A percentile compares a stretch with the other conserved stretches of the same genome.
phyloP scores from a whole-genome alignment of 2,329 filamentous ascomycete species.

The Penicillium vulpinum region DNA sequence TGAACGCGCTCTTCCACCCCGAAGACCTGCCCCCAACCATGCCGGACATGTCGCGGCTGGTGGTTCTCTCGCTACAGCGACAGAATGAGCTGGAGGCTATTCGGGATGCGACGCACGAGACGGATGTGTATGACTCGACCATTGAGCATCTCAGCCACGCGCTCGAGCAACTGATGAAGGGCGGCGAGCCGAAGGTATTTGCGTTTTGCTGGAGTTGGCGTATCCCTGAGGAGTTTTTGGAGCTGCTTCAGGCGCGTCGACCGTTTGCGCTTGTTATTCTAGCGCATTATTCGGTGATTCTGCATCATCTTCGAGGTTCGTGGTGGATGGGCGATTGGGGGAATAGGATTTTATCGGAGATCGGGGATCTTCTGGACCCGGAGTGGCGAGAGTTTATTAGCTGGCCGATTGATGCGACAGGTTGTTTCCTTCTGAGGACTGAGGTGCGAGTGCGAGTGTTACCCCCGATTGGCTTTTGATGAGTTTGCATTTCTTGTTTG shows the following conservation, averaged over 20 bases:
- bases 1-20: slow-evolving; percentile 29
- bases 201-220: slow-evolving; percentile 62
- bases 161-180: slow-evolving; percentile 32
- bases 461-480: not conserved
- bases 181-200: slow-evolving; percentile 31
- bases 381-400: slow-evolving; percentile 31
- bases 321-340: slow-evolving; percentile 73
- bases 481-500: slow-evolving; percentile 1
- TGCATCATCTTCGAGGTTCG: slow-evolving; percentile 61
- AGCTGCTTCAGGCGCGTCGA: slow-evolving; percentile 38
- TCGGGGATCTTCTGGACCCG: slow-evolving; percentile 38
- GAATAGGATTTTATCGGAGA: slow-evolving; percentile 64
- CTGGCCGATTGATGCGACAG: slow-evolving; percentile 39
- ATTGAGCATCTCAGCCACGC: slow-evolving; percentile 30
- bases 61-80: slow-evolving; percentile 28
- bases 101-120: slow-evolving; percentile 28
- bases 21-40: slow-evolving; percentile 29
- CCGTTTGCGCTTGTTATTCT: slow-evolving; percentile 47
- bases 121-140: slow-evolving; percentile 26
- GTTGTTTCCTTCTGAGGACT: slow-evolving; percentile 24
- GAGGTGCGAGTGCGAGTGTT: not conserved
- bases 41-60: slow-evolving; percentile 37
- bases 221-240: slow-evolving; percentile 60
- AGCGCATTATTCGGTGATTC: slow-evolving; percentile 47
- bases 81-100: slow-evolving; percentile 26